phyloP scores from a whole-genome alignment of 495 filamentous ascomycete species.

The Neurospora intermedia region DNA sequence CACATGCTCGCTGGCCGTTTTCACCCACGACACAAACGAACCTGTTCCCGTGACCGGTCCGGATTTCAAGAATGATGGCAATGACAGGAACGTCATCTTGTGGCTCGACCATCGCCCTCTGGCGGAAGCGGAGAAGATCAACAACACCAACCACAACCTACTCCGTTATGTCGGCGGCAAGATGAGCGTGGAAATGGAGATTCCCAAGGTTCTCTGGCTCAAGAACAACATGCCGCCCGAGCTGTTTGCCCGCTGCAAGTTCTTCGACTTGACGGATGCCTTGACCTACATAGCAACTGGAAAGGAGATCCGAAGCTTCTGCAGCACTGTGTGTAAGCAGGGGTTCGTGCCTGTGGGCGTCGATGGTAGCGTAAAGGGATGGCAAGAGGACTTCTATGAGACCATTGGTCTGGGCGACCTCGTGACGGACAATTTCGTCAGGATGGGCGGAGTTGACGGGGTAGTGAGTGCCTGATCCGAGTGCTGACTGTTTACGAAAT shows the following conservation, averaged over 20 bases:
- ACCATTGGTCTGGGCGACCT: slow-evolving; percentile 77
- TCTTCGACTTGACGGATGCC: slow-evolving; percentile 90
- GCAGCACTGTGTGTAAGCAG: slow-evolving; percentile 91
- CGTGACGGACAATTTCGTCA: slow-evolving; percentile 72
- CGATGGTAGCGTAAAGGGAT: slow-evolving; percentile 94
- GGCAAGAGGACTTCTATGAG: slow-evolving; percentile 88
- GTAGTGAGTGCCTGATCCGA: slow-evolving; percentile 57
- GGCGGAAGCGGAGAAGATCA: slow-evolving; percentile 82
- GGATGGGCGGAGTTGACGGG: slow-evolving; percentile 86
- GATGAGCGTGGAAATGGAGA: slow-evolving; percentile 99
- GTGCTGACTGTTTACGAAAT: background rate
- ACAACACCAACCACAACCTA: slow-evolving; percentile 84
- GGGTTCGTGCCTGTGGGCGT: slow-evolving; percentile 91
- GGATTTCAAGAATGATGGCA: slow-evolving; percentile 62
- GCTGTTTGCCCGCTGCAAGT: slow-evolving; percentile 83
- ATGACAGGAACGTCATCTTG: slow-evolving; percentile 80
- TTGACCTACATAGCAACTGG: slow-evolving; percentile 94
- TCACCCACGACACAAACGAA: slow-evolving; percentile 77
- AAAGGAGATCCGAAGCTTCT: slow-evolving; percentile 82
- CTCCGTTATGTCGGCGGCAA: slow-evolving; percentile 90
- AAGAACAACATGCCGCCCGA: slow-evolving; percentile 97
- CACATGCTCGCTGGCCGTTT: slow-evolving; percentile 89
- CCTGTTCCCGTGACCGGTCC: slow-evolving; percentile 83
- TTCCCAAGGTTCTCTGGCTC: slow-evolving; percentile 93
- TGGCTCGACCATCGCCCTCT: slow-evolving; percentile 91